Percentiles rank a stretch among this genome's conserved stretches.
Evolutionary conservation across 2,329 filamentous ascomycete genomes (phyloP).

Genomic region (Myriosclerotinia duriaeana): DNA sequence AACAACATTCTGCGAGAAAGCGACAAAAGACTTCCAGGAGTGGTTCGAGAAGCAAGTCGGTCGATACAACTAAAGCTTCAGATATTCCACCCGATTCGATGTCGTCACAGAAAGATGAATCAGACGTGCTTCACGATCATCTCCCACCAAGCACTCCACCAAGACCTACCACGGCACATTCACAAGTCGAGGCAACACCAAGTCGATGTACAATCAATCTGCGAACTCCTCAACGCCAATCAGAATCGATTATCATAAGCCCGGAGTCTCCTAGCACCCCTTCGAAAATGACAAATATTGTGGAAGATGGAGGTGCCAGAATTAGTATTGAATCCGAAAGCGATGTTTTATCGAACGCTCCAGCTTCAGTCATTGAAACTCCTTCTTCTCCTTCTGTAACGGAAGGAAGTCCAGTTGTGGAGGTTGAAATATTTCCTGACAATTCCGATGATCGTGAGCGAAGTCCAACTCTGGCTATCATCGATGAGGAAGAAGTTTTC

Average conservation of each 20-base stretch:
- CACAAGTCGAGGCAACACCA: conserved; percentile 48
- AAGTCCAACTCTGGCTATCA: conserved; percentile 37
- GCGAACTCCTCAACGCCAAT: conserved; percentile 47
- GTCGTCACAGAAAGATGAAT: conserved; percentile 31
- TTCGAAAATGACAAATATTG: conserved; percentile 34
- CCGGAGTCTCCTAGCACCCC: conserved; percentile 46
- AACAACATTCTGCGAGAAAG: conserved; percentile 51
- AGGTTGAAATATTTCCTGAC: conserved; percentile 37
- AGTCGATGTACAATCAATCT: conserved; percentile 63
- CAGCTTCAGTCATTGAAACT: conserved; percentile 34
- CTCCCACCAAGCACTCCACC: conserved; percentile 38
- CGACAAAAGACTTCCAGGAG: conserved; percentile 60
- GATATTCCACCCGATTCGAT: conserved; percentile 29
- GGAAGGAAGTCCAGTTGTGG: conserved; percentile 34
- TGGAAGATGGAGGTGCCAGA: conserved; percentile 30
- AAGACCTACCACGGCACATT: conserved; percentile 39
- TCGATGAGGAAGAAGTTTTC: conserved; percentile 35
- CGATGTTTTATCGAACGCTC: conserved; percentile 37
- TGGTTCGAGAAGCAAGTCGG: conserved; percentile 54
- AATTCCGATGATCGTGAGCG: conserved; percentile 36
- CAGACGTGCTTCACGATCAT: conserved; percentile 40
- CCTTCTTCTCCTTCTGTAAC: conserved; percentile 37
- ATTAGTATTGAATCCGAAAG: conserved; percentile 39
- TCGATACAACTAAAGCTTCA: conserved; percentile 42
- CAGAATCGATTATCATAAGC: conserved; percentile 46